These are phyloP conservation scores for Solanum ahanhuiri DNA, from an alignment of 257 asterid genomes.

Conservation along the genomic window DNA sequence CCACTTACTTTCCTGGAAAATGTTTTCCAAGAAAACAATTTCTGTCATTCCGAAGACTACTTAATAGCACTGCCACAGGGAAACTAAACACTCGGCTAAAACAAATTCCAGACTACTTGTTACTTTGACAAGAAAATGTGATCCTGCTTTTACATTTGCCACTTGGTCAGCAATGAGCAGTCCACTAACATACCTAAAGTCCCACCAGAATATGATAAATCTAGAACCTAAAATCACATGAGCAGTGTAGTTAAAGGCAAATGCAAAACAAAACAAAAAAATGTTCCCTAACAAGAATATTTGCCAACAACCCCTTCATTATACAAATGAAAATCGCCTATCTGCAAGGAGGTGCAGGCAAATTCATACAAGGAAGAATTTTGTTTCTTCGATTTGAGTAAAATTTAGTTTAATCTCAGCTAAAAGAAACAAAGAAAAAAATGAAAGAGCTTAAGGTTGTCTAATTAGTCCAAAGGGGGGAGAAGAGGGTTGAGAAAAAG, in stretches of 20 bases:
- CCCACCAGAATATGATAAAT: background rate
- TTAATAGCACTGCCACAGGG: background rate
- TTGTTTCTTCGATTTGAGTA: background rate
- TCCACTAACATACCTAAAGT: background rate
- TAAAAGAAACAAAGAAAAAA: background rate
- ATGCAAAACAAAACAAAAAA: background rate
- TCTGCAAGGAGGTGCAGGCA: background rate
- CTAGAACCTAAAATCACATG: background rate
- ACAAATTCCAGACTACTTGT: background rate
- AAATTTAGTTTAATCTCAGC: background rate
- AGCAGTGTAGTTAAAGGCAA: background rate
- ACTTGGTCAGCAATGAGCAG: background rate
- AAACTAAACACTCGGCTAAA: background rate
- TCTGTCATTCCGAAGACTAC: background rate
- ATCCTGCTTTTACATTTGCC: background rate
- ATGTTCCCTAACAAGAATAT: background rate
- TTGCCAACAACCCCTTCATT: background rate
- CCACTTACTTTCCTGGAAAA: background rate
- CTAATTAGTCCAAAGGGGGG: background rate
- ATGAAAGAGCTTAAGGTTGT: background rate
- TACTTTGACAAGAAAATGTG: background rate
- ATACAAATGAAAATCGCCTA: background rate
- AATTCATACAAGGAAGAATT: background rate
- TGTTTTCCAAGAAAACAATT: background rate
- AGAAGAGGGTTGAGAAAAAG: background rate